phyloP scores from a whole-genome alignment of 2,329 filamentous ascomycete genomes.

The Aspergillus unguis region DNA sequence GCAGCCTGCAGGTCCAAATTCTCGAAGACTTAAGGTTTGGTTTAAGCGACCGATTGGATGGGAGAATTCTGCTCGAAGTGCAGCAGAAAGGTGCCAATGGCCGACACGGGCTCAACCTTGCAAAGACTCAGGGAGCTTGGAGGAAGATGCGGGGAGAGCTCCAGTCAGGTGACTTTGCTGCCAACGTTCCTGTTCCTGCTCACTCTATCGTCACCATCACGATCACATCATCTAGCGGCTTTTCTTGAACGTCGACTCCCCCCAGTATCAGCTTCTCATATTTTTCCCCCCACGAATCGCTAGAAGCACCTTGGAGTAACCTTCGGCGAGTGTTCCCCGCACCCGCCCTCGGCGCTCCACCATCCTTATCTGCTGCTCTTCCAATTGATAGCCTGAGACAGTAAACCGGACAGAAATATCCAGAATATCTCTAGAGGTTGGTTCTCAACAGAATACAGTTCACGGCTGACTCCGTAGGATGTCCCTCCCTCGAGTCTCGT shows the following conservation, averaged over 20 bases:
- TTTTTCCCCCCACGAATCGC: not conserved
- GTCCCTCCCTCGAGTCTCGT: slow-evolving; percentile 43
- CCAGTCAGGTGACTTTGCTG: slow-evolving; percentile 20
- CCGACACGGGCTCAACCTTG: not conserved
- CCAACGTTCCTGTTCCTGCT: not conserved
- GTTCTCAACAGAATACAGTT: not conserved
- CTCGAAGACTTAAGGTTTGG: not conserved
- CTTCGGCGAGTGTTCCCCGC: no score
- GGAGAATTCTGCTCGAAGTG: not conserved
- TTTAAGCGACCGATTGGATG: not conserved
- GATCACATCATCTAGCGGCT: not conserved
- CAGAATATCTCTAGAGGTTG: not conserved
- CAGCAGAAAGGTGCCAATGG: not conserved
- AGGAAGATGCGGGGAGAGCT: slow-evolving; percentile 19
- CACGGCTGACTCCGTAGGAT: slow-evolving; percentile 24
- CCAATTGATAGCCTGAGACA: not conserved
- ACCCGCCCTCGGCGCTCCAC: no score
- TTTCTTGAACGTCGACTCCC: not conserved
- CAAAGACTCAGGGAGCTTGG: not conserved
- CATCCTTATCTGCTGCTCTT: not conserved
- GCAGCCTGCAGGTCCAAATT: slow-evolving; percentile 1
- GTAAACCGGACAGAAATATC: not conserved
- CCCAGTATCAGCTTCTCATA: not conserved
- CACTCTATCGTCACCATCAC: not conserved
- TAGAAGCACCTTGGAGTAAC: no score